Conservation (phyloP, 78 protist species). For the Mastigamoeba balamuthi region DNA sequence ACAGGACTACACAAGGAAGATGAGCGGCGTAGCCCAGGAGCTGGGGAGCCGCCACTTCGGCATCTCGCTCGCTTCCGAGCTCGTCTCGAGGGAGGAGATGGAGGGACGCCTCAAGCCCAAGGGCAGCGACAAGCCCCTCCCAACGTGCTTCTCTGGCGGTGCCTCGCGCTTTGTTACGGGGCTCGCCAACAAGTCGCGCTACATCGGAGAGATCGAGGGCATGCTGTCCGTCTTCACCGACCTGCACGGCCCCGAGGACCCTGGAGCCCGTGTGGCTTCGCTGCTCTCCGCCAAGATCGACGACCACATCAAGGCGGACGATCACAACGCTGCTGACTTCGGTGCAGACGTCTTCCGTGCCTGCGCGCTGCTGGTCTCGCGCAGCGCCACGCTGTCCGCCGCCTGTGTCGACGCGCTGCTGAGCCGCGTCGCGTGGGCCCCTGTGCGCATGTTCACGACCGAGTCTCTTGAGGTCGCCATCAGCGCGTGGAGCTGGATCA, state of each 20-base stretch:
- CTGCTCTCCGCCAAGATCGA: not conserved
- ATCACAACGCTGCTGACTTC: no score
- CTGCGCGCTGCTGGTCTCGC: not conserved
- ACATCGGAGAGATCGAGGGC: conserved; percentile 40
- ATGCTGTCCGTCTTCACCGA: conserved; percentile 19
- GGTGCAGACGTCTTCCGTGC: not conserved
- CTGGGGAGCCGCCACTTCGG: conserved; percentile 33
- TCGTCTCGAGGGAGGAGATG: conserved; percentile 1
- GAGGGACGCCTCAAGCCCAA: not conserved
- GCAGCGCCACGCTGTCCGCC: conserved; percentile 16
- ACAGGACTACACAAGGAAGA: conserved; percentile 27
- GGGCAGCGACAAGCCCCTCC: not conserved
- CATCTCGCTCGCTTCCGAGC: conserved; percentile 39
- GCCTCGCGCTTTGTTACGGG: conserved; percentile 23
- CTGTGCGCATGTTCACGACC: conserved; percentile 22
- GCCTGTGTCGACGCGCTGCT: conserved; percentile 16
- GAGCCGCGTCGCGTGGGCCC: conserved; percentile 39
- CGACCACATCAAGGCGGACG: not conserved
- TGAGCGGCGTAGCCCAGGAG: conserved; percentile 1
- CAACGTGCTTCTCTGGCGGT: conserved; percentile 5
- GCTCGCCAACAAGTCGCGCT: conserved; percentile 20
- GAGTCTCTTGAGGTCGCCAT: conserved; percentile 31
- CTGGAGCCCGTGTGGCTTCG: not conserved
- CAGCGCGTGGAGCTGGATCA: conserved; percentile 54
- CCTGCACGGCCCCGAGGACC: not conserved